Base-by-base conservation (phyloP, 169 alveolate genomes). In the Cryptosporidium tyzzeri region DNA sequence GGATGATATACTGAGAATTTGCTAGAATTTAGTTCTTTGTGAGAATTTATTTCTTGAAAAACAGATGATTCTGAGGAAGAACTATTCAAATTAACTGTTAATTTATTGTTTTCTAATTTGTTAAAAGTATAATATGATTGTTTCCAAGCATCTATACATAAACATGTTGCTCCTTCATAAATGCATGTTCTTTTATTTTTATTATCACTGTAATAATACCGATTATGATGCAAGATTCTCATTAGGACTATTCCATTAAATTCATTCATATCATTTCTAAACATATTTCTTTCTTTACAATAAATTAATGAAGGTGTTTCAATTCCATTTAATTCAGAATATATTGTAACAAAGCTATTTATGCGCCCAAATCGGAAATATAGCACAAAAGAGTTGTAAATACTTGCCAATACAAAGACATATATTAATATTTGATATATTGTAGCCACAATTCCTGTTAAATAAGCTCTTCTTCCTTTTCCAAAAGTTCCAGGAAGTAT, bases 401-500 rank as follows among this genome's bases (percentile, higher is more conserved):
- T 80, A 41, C 80, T 80, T 61, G 89, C 89, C 21, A 59, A 18
- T 12, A 80, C 89, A 23, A 80, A 61, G 10, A 9, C 68, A 45
- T 62, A 80, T 23, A 80, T 80, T 21, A 48, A 39, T 41, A 80
- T n/a, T 62, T 80, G 89, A 39, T 80, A 80, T 37, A 80, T 45
- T 65, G 89, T 31, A 16, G 89, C 89, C 1, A 80, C 68, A 44
- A 61, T 41, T 41, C 75, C 89, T 5, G 89, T 80, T 12, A 80
- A 65, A 23, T 61, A 10, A 8, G 89, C 89, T 45, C 89, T 59
- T 62, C 67, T 59, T 23, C 89, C 89, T 16, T 21, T 62, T 39
- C 89, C 89, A 59, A 80, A 80, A 18, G 89, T 80, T 9, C 89
- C 89, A 31, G 89, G 89, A 33, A 80, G 70, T 39, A 80, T 80